Evolutionary conservation across 2,329 filamentous ascomycete genomes (phyloP), one percentile per base, ranked within the genome.

Genomic region (Achaetomium macrosporum): DNA sequence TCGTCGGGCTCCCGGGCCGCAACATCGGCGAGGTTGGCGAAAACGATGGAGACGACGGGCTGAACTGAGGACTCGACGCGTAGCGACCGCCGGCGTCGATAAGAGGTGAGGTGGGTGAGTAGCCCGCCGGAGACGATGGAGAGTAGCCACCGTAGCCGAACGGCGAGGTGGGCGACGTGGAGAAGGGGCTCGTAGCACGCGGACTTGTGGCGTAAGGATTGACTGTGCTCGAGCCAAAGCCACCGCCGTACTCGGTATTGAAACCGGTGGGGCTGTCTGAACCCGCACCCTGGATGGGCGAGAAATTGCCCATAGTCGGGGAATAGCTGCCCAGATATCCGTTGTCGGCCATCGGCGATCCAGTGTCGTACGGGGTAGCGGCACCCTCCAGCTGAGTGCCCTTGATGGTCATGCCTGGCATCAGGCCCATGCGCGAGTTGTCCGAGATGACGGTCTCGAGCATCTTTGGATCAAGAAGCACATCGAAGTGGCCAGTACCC

Each of bases 401-500:
- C 73, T 90, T 91, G 61, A 85, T 78, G 13, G 85, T 84, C 70
- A 92, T 85, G 48, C 86, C 87, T 51, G 85, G 83, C 80, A 90
- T 89, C 44, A 91, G 80, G 63, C 86, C 88, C 75, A 86, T 89
- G 67, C 88, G 84, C 41, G 88, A 88, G 69, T 95, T 96, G 71
- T 96, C 91, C 46, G 89, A 90, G 54, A 95, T 90, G 65, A 95
- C 90, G 16, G 91, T 96, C 69, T 95, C 89, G 41, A 97, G 82
- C 89, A 99, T 95, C 71, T 88, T 88, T 59, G 90, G 90, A 67
- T 99, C 95, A 61, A 99, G 79, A 62, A 91, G 84, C 50, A 97
- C 84, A 59, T 99, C 90, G 64, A 99, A 92, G 70, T 96, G 90
- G 59, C 93, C 93, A 53, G 95, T 99, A 57, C 93, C 93, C 79